phyloP scores from a whole-genome alignment of 108 stramenopile genomes.

The Skeletonema potamos region DNA sequence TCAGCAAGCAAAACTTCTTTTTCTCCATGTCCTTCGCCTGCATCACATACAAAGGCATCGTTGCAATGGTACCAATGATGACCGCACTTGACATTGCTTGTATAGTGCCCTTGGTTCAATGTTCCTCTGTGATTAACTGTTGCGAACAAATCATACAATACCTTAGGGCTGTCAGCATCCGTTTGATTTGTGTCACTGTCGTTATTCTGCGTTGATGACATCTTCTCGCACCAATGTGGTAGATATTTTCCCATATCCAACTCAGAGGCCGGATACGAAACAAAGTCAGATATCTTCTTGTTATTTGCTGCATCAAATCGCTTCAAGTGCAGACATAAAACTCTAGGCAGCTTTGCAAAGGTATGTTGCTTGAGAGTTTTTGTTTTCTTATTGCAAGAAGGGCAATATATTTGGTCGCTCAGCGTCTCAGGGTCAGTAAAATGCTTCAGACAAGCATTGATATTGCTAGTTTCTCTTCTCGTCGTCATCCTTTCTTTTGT shows the following conservation, averaged over 20 bases:
- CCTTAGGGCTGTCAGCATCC: conserved; percentile 37
- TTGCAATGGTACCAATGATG: conserved; percentile 78
- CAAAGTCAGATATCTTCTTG: conserved; percentile 73
- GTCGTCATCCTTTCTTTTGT: conserved; percentile 1
- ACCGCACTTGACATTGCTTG: conserved; percentile 66
- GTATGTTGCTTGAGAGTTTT: conserved; percentile 71
- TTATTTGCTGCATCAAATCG: conserved; percentile 72
- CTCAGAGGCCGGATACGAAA: conserved; percentile 67
- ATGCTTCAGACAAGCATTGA: conserved; percentile 63
- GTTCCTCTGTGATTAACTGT: conserved; percentile 78
- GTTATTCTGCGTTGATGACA: background rate
- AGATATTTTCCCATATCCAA: conserved; percentile 76
- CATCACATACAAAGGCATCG: conserved; percentile 49
- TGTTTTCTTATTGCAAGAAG: conserved; percentile 59
- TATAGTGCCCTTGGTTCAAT: conserved; percentile 72
- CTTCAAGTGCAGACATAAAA: conserved; percentile 84
- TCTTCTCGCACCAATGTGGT: conserved; percentile 74
- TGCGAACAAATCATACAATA: conserved; percentile 74
- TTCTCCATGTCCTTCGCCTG: conserved; percentile 43
- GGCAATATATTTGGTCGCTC: conserved; percentile 63
- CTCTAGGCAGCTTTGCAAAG: conserved; percentile 65
- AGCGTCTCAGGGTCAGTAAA: conserved; percentile 62
- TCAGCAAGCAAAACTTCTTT: conserved; percentile 55
- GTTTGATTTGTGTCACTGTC: background rate
- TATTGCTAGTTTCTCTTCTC: conserved; percentile 28